Base-by-base conservation (phyloP, 192 early-diverging fungal genomes). In the Coemansia sp. region DNA sequence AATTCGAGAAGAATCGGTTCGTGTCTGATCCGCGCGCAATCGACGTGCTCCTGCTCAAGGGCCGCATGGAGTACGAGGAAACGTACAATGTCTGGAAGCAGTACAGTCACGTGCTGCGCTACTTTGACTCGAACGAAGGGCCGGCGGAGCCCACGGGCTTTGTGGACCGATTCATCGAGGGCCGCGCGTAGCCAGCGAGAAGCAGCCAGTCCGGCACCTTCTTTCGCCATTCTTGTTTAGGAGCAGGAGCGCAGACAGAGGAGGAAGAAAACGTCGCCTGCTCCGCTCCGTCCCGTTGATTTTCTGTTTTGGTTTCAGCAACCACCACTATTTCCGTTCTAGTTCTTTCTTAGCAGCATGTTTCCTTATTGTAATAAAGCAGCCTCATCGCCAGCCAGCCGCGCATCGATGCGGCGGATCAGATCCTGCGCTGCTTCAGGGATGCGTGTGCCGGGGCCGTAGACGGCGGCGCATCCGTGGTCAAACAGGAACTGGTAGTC, bases 41-140 rank as follows among this genome's bases (percentile, higher is more conserved):
- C 73, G 95, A 97, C 68, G 84, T 95, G 55, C 84, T 97, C 61
- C 70, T 94, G 72, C 87, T 93, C 71, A 97, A 96, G 84, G 94
- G 95, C 19, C 87, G 87, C 51, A 85, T 89, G 69, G 95, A 97
- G 67, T 89, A 88, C 55, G 90, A 93, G 61, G 95, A 97, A 84
- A 94, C 93, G 7, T 76, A 93, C 80, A 94, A 97, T 65, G 86
- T 90, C 37, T 96, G 94, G 95, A 97, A 97, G 85, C 90, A 94
- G 82, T 86, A 87, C 66, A 90, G 89, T 56, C 95, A 96, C 55
- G 84, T 95, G 58, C 87, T 93, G 83, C 88, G 88, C 68, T 96
- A 93, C 85, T 96, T 96, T 88, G 83, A 83, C 64, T 85, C 91
- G 56, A 89, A 91, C 63, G 91, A 90, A 64, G 77, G 82, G 21